Conservation (phyloP, 2,329 filamentous ascomycete genomes). For the Penicillium rolfsii region DNA sequence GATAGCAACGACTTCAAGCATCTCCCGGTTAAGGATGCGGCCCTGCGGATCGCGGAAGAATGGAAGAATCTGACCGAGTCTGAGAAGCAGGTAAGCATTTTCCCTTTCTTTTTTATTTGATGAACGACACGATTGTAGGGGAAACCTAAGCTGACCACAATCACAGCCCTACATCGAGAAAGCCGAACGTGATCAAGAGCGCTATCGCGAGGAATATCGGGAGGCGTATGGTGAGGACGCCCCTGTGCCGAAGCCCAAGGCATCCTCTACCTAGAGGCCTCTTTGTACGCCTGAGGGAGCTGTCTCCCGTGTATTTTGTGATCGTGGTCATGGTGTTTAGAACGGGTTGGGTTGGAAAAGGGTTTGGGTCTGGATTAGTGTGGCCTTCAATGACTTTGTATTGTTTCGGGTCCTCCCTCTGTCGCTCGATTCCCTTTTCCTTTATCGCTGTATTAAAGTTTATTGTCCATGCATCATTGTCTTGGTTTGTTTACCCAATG, state of each 20-base stretch:
- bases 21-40: slow-evolving; percentile 46
- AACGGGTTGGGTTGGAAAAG: slow-evolving; percentile 9
- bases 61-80: slow-evolving; percentile 34
- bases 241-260: slow-evolving; percentile 6
- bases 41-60: slow-evolving; percentile 22
- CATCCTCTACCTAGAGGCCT: not conserved
- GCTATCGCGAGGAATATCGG: slow-evolving; percentile 41
- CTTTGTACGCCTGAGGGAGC: not conserved
- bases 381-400: slow-evolving; percentile 12
- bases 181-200: slow-evolving; percentile 33
- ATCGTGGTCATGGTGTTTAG: slow-evolving; percentile 9
- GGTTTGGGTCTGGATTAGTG: slow-evolving; percentile 15
- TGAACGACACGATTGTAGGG: not conserved
- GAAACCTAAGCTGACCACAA: slow-evolving; percentile 15
- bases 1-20: slow-evolving; percentile 56
- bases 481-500: not conserved
- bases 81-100: slow-evolving; percentile 43
- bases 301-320: not conserved
- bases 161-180: slow-evolving; percentile 33
- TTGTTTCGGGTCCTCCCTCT: slow-evolving; percentile 12
- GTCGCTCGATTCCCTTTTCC: slow-evolving; percentile 21
- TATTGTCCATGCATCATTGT: slow-evolving; percentile 4
- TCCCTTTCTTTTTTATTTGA: not conserved
- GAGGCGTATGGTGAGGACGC: slow-evolving; percentile 41
- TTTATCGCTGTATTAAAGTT: slow-evolving; percentile 24